Base-by-base conservation (phyloP, 176 grass and related monocot genomes). In the Lolium rigidum region DNA sequence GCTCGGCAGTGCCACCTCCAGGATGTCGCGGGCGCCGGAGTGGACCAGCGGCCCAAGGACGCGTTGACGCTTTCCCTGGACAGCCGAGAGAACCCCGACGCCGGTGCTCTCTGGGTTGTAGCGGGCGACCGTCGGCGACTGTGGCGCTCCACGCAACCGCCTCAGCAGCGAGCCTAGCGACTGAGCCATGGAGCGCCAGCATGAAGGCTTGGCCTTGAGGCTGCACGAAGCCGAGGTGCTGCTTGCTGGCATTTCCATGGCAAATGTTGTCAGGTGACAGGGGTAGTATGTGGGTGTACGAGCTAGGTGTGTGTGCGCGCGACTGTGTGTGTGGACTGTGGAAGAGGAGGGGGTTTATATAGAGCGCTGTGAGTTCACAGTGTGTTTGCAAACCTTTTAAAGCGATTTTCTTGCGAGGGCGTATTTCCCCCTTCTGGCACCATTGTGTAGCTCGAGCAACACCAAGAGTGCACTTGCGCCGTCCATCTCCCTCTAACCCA, bases 41-140 rank as follows among this genome's bases (percentile, higher is more conserved):
- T 73, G 72, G n/a, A 60, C 5, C 14, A 52, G 46, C 10, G 72
- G 71, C 88, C 65, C 18, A 13, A 56, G 20, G 76, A 22, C 68
- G 74, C 24, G 80, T 9, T 24, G 83, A 46, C 1, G 13, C 10
- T 28, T 51, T 4, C 78, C 77, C 60, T 55, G 59, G 8, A 94
- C 28, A 9, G 75, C 88, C 2, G 82, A 82, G 2, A 89, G 74
- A 74, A 95, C 85, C 41, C 89, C 93, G 0, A 92, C 41, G 17
- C 81, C 73, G 43, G 71, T 57, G 4, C 13, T 52, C 15, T 89
- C 82, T 22, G 76, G 80, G 38, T 82, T 81, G 55, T 51, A 81
- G 56, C 75, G 84, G 26, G 68, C 41, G 59, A 84, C 51, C 20
- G 52, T 70, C 10, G 26, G 79, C 12, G 61, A 28, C 54, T 7